Conservation (phyloP, 352 stramenopile genomes). For the Globisporangium rhizosaccharum region DNA sequence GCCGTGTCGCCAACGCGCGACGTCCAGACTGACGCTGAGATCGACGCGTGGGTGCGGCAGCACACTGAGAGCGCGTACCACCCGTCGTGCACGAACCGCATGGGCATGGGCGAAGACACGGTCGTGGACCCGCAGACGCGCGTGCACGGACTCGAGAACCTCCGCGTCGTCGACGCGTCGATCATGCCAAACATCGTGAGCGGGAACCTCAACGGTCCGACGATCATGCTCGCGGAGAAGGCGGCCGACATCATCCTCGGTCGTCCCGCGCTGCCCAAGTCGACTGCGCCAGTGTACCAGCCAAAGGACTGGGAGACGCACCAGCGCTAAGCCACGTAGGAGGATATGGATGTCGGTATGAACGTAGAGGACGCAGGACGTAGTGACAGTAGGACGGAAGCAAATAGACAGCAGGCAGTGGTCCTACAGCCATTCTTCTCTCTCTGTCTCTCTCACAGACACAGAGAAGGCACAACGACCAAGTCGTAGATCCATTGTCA, state of each 20-base stretch:
- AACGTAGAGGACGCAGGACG: slow-evolving; percentile 5
- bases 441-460: neutral
- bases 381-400: neutral
- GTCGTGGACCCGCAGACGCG: slow-evolving; percentile 86
- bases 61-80: slow-evolving; percentile 87
- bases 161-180: slow-evolving; percentile 90
- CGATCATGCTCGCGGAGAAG: slow-evolving; percentile 93
- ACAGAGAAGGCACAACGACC: neutral
- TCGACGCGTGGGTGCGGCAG: slow-evolving; percentile 83
- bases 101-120: slow-evolving; percentile 75
- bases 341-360: neutral
- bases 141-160: slow-evolving; percentile 83
- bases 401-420: neutral
- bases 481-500: neutral
- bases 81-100: slow-evolving; percentile 87
- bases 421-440: neutral
- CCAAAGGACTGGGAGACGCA: slow-evolving; percentile 65
- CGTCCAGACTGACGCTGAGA: slow-evolving; percentile 60
- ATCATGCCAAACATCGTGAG: slow-evolving; percentile 94
- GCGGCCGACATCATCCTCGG: slow-evolving; percentile 89
- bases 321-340: slow-evolving; percentile 41
- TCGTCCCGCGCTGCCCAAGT: slow-evolving; percentile 62
- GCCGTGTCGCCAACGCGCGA: slow-evolving; percentile 63
- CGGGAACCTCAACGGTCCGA: slow-evolving; percentile 92
- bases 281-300: slow-evolving; percentile 67